Conservation (phyloP, 2,329 filamentous ascomycete genomes). For the Colletotrichum sp. region DNA sequence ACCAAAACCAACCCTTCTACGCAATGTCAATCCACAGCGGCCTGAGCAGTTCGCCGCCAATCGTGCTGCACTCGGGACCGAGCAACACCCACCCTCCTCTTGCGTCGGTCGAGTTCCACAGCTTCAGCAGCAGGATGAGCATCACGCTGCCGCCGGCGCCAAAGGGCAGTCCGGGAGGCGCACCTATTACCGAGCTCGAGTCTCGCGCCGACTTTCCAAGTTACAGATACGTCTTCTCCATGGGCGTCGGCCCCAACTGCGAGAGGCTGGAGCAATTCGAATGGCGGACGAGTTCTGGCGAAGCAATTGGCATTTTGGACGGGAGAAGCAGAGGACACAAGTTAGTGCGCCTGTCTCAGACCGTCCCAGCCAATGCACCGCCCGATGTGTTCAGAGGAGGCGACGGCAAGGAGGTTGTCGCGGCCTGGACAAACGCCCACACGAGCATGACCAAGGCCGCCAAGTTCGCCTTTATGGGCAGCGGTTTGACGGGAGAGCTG, state of each 20-base stretch:
- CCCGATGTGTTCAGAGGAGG: slow-evolving; percentile 21
- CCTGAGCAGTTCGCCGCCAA: slow-evolving; percentile 7
- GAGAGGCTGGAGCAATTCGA: slow-evolving; percentile 40
- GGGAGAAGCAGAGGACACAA: slow-evolving; percentile 42
- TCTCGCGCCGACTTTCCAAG: slow-evolving; percentile 7
- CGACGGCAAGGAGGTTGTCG: slow-evolving; percentile 47
- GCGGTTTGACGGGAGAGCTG: slow-evolving; percentile 39
- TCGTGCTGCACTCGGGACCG: slow-evolving; percentile 23
- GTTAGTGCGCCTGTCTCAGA: slow-evolving; percentile 39
- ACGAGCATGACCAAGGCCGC: slow-evolving; percentile 37
- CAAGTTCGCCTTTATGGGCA: slow-evolving; percentile 45
- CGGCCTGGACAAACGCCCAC: slow-evolving; percentile 37
- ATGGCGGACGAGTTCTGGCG: slow-evolving; percentile 44
- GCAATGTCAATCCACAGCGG: slow-evolving; percentile 20
- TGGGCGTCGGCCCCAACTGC: slow-evolving; percentile 31
- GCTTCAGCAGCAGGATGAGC: slow-evolving; percentile 15
- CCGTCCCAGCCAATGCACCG: not conserved
- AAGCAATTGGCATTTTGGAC: slow-evolving; percentile 36
- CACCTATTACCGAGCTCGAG: not conserved
- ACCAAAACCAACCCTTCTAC: slow-evolving; percentile 19
- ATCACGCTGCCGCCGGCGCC: slow-evolving; percentile 13
- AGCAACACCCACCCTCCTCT: slow-evolving; percentile 10
- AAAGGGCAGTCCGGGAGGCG: slow-evolving; percentile 3
- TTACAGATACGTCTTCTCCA: slow-evolving; percentile 34
- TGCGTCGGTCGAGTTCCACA: slow-evolving; percentile 16